Evolutionary conservation across 2,329 filamentous ascomycete species (phyloP).

Genomic region (Phialophora macrospora): DNA sequence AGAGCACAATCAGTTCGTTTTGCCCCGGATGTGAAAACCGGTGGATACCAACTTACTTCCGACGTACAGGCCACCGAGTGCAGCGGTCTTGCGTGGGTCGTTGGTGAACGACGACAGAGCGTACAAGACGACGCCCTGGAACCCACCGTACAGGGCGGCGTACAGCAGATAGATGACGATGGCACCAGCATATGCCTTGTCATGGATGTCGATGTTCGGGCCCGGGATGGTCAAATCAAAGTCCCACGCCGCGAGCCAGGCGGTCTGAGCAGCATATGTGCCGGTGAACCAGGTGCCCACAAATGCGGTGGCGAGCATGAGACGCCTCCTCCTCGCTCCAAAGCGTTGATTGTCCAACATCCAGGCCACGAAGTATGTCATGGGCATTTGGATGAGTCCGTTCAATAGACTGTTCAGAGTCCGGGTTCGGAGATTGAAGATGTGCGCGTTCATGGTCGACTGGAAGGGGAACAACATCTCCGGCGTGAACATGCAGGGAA

Average conservation of each 20-base stretch:
- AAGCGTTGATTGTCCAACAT: constrained; percentile 12
- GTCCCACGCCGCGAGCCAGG: constrained; percentile 17
- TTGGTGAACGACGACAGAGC: constrained; percentile 13
- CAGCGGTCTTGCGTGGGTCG: constrained; percentile 10
- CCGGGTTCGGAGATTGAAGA: constrained; percentile 20
- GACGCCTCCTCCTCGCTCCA: constrained; percentile 11
- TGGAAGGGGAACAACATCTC: constrained; percentile 22
- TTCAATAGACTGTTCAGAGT: constrained; percentile 22
- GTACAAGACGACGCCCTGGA: constrained; percentile 17
- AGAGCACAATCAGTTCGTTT: constrained; percentile 2
- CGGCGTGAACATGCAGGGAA: constrained; percentile 12
- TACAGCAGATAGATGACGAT: constrained; percentile 18
- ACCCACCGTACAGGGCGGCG: constrained; percentile 14
- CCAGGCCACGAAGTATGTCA: constrained; percentile 10
- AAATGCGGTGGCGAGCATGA: constrained; percentile 2
- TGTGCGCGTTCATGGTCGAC: constrained; percentile 17
- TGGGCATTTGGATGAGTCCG: constrained; percentile 13
- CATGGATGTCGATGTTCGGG: constrained; percentile 14
- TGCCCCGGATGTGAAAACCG: neutral
- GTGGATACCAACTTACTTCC: constrained; percentile 11
- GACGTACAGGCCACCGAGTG: constrained; percentile 10
- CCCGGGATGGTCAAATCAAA: constrained; percentile 12
- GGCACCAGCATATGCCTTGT: constrained; percentile 13
- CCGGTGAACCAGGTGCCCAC: constrained; percentile 14
- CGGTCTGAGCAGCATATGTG: constrained; percentile 15